These are phyloP conservation scores for Sclerospora graminicola DNA, from an alignment of 352 stramenopile genomes.

Conservation along the genomic window DNA sequence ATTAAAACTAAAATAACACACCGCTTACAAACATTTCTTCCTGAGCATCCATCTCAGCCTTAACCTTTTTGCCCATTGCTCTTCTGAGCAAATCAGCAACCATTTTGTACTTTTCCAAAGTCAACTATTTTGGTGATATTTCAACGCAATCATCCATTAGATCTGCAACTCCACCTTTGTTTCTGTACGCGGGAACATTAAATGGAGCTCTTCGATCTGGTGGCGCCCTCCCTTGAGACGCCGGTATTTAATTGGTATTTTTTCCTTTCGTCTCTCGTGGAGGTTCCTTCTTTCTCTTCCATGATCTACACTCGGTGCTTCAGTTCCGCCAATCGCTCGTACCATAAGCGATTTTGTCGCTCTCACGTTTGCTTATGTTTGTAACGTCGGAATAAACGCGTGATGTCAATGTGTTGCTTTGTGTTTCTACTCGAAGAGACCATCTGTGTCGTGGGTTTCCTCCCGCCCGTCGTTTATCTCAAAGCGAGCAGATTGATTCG, in stretches of 20 bases:
- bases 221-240: slow-evolving; percentile 43
- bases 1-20: too few species aligned
- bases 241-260: slow-evolving; percentile 53
- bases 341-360: slow-evolving; percentile 34
- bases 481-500: slow-evolving; percentile 25
- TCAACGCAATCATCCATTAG: slow-evolving; percentile 7
- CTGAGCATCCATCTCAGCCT: too few species aligned
- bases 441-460: slow-evolving; percentile 30
- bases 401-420: slow-evolving; percentile 61
- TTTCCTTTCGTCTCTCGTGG: slow-evolving; percentile 20
- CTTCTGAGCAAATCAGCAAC: too few species aligned
- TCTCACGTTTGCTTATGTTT: slow-evolving; percentile 52
- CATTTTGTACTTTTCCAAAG: too few species aligned
- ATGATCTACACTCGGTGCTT: slow-evolving; percentile 27
- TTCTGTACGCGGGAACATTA: background rate
- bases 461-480: slow-evolving; percentile 60
- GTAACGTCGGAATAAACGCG: slow-evolving; percentile 53
- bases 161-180: slow-evolving; percentile 14
- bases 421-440: slow-evolving; percentile 56
- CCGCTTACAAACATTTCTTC: too few species aligned
- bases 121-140: too few species aligned
- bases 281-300: slow-evolving; percentile 18
- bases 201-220: slow-evolving; percentile 63
- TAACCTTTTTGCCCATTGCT: too few species aligned
- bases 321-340: slow-evolving; percentile 63